phyloP scores from a whole-genome alignment of 768 basidiomycete species.

The Filobasidium floriforme region DNA sequence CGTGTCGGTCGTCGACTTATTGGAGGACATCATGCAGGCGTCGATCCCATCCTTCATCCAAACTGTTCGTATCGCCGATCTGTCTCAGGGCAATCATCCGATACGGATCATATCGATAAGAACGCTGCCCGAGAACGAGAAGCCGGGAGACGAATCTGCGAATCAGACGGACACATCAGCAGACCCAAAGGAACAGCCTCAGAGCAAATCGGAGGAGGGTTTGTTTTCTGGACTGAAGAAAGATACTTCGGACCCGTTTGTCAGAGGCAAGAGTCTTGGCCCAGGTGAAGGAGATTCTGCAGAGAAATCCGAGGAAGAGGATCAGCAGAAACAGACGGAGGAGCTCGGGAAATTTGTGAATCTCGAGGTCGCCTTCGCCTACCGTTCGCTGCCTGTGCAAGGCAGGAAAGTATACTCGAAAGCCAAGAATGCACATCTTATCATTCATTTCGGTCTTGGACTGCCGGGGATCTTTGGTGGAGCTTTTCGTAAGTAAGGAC shows the following conservation, averaged over 20 bases:
- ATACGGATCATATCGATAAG: constrained; percentile 16
- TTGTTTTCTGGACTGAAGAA: background rate
- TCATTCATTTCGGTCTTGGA: constrained; percentile 19
- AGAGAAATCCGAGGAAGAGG: background rate
- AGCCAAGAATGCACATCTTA: constrained; percentile 18
- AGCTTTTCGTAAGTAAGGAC: constrained; percentile 7
- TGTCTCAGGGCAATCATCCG: constrained; percentile 20
- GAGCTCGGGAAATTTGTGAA: constrained; percentile 7
- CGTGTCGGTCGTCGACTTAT: constrained; percentile 14
- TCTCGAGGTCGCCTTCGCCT: constrained; percentile 20
- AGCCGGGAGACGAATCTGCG: too few species aligned
- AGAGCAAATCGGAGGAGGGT: too few species aligned
- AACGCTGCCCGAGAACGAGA: constrained; percentile 4
- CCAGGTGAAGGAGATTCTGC: too few species aligned
- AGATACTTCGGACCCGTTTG: background rate
- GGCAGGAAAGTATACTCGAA: constrained; percentile 16
- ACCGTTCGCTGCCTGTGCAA: constrained; percentile 16
- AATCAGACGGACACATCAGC: too few species aligned
- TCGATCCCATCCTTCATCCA: constrained; percentile 16
- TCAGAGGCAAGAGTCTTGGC: constrained; percentile 2
- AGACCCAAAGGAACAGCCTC: too few species aligned
- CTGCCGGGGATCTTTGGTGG: constrained; percentile 14
- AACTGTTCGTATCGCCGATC: constrained; percentile 18
- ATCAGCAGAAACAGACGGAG: background rate
- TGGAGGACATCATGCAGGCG: constrained; percentile 23